phyloP scores from a whole-genome alignment of 116 monocot species.

The Trichopus zeylanicus region DNA sequence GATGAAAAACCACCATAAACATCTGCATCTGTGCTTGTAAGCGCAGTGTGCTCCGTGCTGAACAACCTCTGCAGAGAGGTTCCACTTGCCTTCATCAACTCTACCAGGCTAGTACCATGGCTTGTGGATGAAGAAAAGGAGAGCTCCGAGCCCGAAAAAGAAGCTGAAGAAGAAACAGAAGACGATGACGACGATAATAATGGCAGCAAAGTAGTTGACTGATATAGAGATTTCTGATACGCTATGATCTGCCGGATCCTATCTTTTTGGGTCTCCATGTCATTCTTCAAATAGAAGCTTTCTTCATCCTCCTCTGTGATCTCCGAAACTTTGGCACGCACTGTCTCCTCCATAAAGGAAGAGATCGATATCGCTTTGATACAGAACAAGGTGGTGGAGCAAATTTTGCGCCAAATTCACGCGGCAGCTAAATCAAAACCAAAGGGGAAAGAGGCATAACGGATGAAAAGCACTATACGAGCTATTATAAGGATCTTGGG shows the following conservation, averaged over 20 bases:
- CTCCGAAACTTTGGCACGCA: not conserved
- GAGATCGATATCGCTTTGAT: not conserved
- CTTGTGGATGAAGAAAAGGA: not conserved
- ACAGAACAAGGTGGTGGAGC: too few species aligned
- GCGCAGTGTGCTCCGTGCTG: not conserved
- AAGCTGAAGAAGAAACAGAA: not conserved
- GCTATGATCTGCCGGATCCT: not conserved
- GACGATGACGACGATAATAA: not conserved
- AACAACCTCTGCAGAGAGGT: not conserved
- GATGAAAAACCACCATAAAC: not conserved
- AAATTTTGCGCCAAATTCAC: too few species aligned
- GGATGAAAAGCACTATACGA: too few species aligned
- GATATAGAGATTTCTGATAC: not conserved
- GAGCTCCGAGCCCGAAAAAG: not conserved
- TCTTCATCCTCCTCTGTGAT: not conserved
- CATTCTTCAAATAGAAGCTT: too few species aligned
- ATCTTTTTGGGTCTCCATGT: not conserved
- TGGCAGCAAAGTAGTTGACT: not conserved
- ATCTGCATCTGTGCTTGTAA: too few species aligned
- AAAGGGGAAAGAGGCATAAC: too few species aligned
- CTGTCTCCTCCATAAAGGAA: not conserved
- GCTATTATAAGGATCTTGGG: too few species aligned
- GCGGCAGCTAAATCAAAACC: too few species aligned
- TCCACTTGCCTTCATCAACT: not conserved
- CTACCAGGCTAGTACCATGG: not conserved